Conservation (phyloP, 176 grass and related monocot species). For the Oryza glaberrima region DNA sequence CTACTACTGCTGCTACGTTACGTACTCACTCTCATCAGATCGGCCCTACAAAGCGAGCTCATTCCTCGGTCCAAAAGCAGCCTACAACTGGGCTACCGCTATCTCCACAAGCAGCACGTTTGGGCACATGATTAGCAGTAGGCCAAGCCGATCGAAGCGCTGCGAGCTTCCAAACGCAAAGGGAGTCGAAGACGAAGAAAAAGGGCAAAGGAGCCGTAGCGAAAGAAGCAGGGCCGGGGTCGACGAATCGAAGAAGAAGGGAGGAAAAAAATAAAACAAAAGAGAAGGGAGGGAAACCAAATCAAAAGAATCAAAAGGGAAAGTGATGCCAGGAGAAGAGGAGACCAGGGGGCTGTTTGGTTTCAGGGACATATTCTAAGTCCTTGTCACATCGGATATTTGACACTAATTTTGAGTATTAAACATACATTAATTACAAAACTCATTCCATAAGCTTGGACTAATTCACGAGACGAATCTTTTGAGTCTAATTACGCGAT, state of each 20-base stretch:
- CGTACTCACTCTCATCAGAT: not conserved
- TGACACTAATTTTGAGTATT: no score
- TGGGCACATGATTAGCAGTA: slow-evolving; percentile 47
- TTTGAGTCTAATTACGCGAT: no score
- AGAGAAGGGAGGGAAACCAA: slow-evolving; percentile 33
- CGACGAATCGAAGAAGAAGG: not conserved
- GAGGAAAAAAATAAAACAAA: slow-evolving; percentile 32
- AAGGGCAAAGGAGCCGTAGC: slow-evolving; percentile 43
- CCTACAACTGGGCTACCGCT: not conserved
- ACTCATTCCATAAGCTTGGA: no score
- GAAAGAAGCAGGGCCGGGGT: slow-evolving; percentile 33
- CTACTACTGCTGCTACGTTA: not conserved
- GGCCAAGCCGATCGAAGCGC: not conserved
- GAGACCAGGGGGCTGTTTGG: not conserved
- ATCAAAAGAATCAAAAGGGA: slow-evolving; percentile 61
- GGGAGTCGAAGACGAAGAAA: not conserved
- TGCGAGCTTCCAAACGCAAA: slow-evolving; percentile 26
- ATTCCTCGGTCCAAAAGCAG: not conserved
- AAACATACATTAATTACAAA: no score
- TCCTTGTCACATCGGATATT: no score
- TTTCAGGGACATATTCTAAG: no score
- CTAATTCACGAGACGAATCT: no score
- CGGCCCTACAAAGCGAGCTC: not conserved
- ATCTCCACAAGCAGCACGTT: slow-evolving; percentile 29
- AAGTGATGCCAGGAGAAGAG: slow-evolving; percentile 26